A percentile compares a stretch with the other conserved stretches of the same genome.
Evolutionary conservation across 768 basidiomycete genomes (phyloP).

Genomic region (Amanita phalloides): DNA sequence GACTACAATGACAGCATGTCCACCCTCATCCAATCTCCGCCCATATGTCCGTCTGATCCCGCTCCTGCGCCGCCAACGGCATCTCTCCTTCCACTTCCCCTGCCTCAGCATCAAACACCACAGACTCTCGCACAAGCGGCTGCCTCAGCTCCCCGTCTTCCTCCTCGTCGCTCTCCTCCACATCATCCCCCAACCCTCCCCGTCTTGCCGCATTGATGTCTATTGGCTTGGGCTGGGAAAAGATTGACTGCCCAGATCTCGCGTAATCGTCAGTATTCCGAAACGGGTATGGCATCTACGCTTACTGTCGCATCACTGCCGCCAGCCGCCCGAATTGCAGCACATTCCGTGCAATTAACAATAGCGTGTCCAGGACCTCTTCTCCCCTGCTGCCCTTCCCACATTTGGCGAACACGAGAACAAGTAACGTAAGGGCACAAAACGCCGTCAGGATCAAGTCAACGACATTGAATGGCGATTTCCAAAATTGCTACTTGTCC

Average conservation of each 20-base stretch:
- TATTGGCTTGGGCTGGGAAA: conserved; percentile 77
- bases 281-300: conserved; percentile 9
- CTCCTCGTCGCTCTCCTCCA: conserved; percentile 60
- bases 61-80: conserved; percentile 22
- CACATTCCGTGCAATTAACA: conserved; percentile 87
- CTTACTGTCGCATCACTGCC: conserved; percentile 88
- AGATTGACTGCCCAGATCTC: conserved; percentile 85
- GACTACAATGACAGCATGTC: too few species aligned
- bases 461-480: conserved; percentile 82
- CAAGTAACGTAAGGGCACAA: conserved; percentile 80
- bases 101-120: conserved; percentile 52
- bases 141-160: conserved; percentile 43
- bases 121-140: conserved; percentile 47
- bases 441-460: conserved; percentile 84
- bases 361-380: conserved; percentile 85
- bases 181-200: conserved; percentile 57
- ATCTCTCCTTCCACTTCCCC: conserved; percentile 15
- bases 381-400: conserved; percentile 81
- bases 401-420: conserved; percentile 84
- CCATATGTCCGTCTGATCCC: conserved; percentile 65
- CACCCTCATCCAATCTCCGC: conserved; percentile 42
- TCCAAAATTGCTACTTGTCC: conserved; percentile 81
- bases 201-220: conserved; percentile 65
- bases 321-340: conserved; percentile 90
- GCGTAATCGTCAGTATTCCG: conserved; percentile 8